These are phyloP conservation scores for Pistacia integerrima DNA, from an alignment of 345 rosid species.

Conservation along the genomic window DNA sequence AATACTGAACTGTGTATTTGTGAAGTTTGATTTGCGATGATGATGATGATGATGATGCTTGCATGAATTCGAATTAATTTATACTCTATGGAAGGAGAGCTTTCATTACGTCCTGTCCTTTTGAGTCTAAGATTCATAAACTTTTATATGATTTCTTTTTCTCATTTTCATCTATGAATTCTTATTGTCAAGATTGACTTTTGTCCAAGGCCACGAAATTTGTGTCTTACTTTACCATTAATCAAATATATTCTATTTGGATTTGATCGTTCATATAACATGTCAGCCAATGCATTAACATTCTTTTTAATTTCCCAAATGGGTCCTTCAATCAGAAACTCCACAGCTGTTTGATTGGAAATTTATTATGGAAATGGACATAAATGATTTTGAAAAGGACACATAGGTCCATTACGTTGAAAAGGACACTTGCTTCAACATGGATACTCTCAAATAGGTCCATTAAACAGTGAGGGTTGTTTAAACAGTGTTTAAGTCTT, in stretches of 20 bases:
- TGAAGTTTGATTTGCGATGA: too few species aligned
- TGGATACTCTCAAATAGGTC: too few species aligned
- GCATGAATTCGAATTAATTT: too few species aligned
- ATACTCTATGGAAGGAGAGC: too few species aligned
- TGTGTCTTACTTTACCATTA: conserved; percentile 36
- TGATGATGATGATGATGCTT: too few species aligned
- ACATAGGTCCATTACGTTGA: too few species aligned
- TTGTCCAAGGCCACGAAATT: conserved; percentile 30
- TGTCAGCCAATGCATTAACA: conserved; percentile 69
- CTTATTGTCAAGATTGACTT: conserved; percentile 31
- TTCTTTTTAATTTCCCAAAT: conserved; percentile 23
- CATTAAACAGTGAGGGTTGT: too few species aligned
- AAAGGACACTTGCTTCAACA: conserved; percentile 31
- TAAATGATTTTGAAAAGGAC: conserved; percentile 36
- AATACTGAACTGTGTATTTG: too few species aligned
- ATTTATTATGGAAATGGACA: conserved; percentile 12
- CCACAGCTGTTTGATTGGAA: not conserved
- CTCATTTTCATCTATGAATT: not conserved
- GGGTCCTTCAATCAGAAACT: conserved; percentile 11
- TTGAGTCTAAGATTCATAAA: too few species aligned
- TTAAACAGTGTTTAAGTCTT: too few species aligned
- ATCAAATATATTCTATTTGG: conserved; percentile 36
- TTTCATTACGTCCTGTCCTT: too few species aligned
- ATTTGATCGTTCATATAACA: conserved; percentile 44
- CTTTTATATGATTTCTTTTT: too few species aligned